Evolutionary conservation across 2,329 filamentous ascomycete genomes (phyloP).

Genomic region (Xylaria digitata): DNA sequence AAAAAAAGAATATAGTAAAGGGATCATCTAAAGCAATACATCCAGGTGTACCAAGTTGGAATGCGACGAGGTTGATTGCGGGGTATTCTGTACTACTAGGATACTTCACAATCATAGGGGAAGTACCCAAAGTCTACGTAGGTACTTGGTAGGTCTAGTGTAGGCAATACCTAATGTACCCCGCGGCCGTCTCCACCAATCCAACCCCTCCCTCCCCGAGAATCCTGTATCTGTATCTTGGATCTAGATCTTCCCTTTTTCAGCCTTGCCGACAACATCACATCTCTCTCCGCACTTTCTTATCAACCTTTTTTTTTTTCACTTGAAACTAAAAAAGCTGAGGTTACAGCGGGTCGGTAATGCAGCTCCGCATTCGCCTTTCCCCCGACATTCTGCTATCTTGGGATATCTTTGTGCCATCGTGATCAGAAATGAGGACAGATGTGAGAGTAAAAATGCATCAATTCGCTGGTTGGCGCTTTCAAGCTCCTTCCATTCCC

Average conservation of each 20-base stretch:
- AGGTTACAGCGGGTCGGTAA: not conserved
- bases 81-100: slow-evolving; percentile 13
- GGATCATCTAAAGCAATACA: not conserved
- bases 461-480: not conserved
- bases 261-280: slow-evolving; percentile 28
- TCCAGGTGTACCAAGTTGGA: slow-evolving; percentile 10
- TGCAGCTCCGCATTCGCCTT: slow-evolving; percentile 11
- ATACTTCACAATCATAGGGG: too few species aligned
- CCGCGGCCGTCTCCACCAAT: slow-evolving; percentile 33
- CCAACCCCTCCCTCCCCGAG: slow-evolving; percentile 13
- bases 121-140: too few species aligned
- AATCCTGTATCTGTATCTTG: not conserved
- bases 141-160: too few species aligned
- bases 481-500: not conserved
- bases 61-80: slow-evolving; percentile 23
- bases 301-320: slow-evolving; percentile 13
- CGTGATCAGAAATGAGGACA: slow-evolving; percentile 16
- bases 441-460: too few species aligned
- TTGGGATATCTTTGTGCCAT: slow-evolving; percentile 1
- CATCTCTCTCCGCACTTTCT: slow-evolving; percentile 21
- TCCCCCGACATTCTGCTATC: not conserved
- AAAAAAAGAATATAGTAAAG: not conserved
- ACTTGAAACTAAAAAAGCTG: not conserved
- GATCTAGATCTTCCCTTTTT: slow-evolving; percentile 22
- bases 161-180: slow-evolving; percentile 23